Conservation (phyloP, 2,329 filamentous ascomycete genomes). For the Parascedosporium putredinis region DNA sequence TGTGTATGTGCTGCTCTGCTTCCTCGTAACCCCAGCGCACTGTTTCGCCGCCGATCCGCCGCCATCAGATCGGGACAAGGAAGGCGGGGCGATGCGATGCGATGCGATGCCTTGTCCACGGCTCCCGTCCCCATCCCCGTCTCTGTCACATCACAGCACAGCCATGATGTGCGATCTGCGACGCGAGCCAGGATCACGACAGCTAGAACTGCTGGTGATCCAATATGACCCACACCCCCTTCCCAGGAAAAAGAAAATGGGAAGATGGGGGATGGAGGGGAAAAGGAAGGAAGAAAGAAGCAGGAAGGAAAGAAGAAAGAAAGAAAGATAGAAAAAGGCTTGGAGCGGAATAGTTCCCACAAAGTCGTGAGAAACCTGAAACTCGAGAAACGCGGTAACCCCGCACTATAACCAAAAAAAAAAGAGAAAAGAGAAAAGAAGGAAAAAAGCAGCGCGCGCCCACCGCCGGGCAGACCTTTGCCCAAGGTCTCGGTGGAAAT, state of each 20-base stretch:
- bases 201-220: background rate
- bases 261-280: background rate
- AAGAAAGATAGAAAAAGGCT: background rate
- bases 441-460: no score
- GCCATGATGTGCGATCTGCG: background rate
- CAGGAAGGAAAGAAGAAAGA: background rate
- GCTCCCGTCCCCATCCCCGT: no score
- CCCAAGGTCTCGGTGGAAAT: no score
- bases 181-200: background rate
- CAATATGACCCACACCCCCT: background rate
- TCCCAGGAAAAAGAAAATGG: background rate
- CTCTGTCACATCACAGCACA: background rate
- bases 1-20: background rate
- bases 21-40: no score
- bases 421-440: no score
- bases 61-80: no score
- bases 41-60: background rate
- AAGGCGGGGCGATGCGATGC: no score
- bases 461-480: no score
- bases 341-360: background rate
- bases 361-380: background rate
- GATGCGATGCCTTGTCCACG: no score
- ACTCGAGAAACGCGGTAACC: background rate
- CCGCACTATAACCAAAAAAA: background rate
- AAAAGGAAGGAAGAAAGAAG: no score